Percentiles rank a stretch among this genome's conserved stretches.
phyloP scores from a whole-genome alignment of 1,284 basidiomycete species.

The Earliella scabrosa region DNA sequence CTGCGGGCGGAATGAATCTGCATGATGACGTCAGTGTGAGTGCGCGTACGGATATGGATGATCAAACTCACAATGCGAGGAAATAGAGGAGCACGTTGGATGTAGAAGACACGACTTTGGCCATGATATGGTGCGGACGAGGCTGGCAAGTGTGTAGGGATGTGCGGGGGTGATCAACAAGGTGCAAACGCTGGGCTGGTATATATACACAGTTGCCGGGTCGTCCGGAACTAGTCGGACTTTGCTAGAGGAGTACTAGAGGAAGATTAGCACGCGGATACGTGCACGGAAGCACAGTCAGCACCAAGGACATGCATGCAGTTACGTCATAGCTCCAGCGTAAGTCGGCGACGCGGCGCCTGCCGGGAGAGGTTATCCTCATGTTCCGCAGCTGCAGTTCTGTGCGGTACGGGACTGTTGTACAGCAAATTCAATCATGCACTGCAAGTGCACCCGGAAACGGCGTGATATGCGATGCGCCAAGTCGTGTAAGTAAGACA shows the following conservation, averaged over 20 bases:
- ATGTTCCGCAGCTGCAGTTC: too few species aligned
- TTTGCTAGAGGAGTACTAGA: neutral
- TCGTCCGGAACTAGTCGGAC: neutral
- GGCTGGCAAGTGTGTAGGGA: neutral
- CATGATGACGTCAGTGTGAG: neutral
- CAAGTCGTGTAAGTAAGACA: too few species aligned
- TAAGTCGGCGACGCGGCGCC: neutral
- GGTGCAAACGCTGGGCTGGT: neutral
- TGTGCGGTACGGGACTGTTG: too few species aligned
- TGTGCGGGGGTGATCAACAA: neutral
- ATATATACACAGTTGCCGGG: neutral
- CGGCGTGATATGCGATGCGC: too few species aligned
- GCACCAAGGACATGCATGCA: neutral
- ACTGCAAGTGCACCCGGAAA: too few species aligned
- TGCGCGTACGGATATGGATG: neutral
- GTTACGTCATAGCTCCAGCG: conserved; percentile 11
- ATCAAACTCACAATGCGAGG: conserved; percentile 50
- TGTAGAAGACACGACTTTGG: conserved; percentile 37
- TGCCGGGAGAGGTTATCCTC: neutral
- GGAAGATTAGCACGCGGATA: neutral
- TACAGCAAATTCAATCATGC: too few species aligned
- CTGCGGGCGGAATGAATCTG: conserved; percentile 54
- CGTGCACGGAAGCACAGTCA: neutral
- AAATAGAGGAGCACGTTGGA: conserved; percentile 50
- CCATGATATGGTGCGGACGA: conserved; percentile 7